phyloP scores from a whole-genome alignment of 495 filamentous ascomycete genomes.

The Penicillium paradoxum region DNA sequence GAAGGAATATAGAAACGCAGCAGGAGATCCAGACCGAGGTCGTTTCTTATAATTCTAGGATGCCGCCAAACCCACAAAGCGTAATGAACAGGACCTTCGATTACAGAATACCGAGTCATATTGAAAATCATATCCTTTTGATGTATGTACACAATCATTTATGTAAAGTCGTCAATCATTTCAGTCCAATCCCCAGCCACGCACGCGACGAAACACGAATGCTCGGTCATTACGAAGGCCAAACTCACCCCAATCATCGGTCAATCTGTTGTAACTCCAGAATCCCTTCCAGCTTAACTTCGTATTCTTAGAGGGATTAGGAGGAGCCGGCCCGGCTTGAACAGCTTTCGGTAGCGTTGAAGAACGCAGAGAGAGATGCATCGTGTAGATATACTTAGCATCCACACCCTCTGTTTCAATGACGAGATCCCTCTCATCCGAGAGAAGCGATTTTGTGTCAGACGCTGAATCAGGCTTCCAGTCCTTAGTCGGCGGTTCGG shows the following conservation, averaged over 20 bases:
- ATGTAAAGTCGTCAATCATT: constrained; percentile 9
- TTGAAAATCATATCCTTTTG: neutral
- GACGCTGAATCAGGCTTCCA: constrained; percentile 5
- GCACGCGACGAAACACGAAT: constrained; percentile 82
- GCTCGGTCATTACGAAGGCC: constrained; percentile 74
- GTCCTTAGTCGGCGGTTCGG: constrained; percentile 14
- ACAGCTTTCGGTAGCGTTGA: constrained; percentile 47
- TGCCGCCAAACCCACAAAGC: too few relatives aligned
- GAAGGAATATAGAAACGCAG: too few relatives aligned
- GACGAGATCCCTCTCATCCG: constrained; percentile 47
- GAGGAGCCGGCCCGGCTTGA: constrained; percentile 17
- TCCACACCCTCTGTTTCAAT: constrained; percentile 82
- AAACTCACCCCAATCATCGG: constrained; percentile 89
- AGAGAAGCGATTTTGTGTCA: constrained; percentile 8
- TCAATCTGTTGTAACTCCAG: constrained; percentile 85
- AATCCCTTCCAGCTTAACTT: constrained; percentile 86
- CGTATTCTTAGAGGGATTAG: constrained; percentile 57
- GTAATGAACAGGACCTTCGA: too few relatives aligned
- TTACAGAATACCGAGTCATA: too few relatives aligned
- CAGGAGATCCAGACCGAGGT: too few relatives aligned
- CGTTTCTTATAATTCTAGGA: too few relatives aligned
- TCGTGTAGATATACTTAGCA: constrained; percentile 72
- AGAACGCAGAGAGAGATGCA: constrained; percentile 64
- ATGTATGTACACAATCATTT: neutral
- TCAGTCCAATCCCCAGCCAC: constrained; percentile 40